A percentile compares a stretch with the other conserved stretches of the same genome.
Conservation (phyloP, 2,329 filamentous ascomycete genomes). For the Waltergamsia citrina region DNA sequence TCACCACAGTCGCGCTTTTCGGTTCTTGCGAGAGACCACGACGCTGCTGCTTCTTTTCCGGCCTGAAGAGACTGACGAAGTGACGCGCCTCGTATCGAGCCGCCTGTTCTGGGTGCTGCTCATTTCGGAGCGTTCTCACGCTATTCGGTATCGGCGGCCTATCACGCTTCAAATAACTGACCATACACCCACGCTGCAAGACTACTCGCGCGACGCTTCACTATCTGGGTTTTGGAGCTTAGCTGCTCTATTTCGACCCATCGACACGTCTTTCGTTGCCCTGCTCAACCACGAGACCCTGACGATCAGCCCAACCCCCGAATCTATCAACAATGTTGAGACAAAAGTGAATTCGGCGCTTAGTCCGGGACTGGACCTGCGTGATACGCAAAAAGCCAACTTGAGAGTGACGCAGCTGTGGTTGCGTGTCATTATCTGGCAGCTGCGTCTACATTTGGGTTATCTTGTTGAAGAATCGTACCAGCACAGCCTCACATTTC, state of each 20-base stretch:
- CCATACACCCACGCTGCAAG: conserved; percentile 20
- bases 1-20: conserved; percentile 31
- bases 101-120: conserved; percentile 33
- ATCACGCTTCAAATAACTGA: conserved; percentile 31
- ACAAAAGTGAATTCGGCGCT: conserved; percentile 24
- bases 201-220: conserved; percentile 16
- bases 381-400: conserved; percentile 35
- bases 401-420: conserved; percentile 33
- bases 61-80: conserved; percentile 13
- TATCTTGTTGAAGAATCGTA: conserved; percentile 23
- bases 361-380: conserved; percentile 18
- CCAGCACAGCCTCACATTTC: conserved; percentile 27
- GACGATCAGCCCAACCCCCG: conserved; percentile 17
- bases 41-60: conserved; percentile 24
- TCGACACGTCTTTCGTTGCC: conserved; percentile 31
- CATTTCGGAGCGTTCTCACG: conserved; percentile 32
- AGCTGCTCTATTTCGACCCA: conserved; percentile 27
- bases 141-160: conserved; percentile 32
- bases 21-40: conserved; percentile 31
- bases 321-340: conserved; percentile 24
- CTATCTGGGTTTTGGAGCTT: conserved; percentile 29
- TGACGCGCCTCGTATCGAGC: conserved; percentile 15
- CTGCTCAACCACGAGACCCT: conserved; percentile 27
- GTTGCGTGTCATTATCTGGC: conserved; percentile 34
- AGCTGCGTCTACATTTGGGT: conserved; percentile 30